Evolutionary conservation across 768 basidiomycete species (phyloP), one percentile per base, ranked within the genome.

Genomic region (Amanita subjunquillea): DNA sequence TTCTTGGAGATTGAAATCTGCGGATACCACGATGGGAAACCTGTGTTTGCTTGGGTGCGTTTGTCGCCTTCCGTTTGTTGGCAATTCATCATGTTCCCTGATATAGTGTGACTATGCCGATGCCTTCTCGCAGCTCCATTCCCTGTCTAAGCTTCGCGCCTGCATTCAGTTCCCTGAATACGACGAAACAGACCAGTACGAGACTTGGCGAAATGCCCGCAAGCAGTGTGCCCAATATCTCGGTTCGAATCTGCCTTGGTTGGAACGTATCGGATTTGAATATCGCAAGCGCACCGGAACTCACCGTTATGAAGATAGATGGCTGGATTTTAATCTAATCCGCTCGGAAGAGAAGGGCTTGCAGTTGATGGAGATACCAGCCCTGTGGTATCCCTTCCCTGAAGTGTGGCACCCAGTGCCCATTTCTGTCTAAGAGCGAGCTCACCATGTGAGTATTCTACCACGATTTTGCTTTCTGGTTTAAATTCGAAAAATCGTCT

Each of bases 381-480:
- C 63, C 44, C 64, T 63, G 25, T 74, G 72, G 72, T 73, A 73
- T 43, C 67, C 64, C 5, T 72, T 72, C 56, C 72, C 72, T 10
- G 70, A 72, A 56, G 66, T 73, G 27, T 74, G 71, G 71, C 23
- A 47, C 12, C 60, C 60, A 2, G 61, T 62, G 37, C 47, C 55
- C 20, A 47, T 58, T 36, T 2, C 42, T 4, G 36, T 25, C 23
- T 42, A 42, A 42, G 51, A 44, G 25, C 25, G 23, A 7, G 30
- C 20, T 48, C 13, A 20, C 6, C 1, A n/a, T 25, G 47, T 48
- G 47, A 48, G 47, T 48, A 30, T 32, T 12, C n/a, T 23, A 25
- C 13, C 13, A 15, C 7, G 4, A 8, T 29, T 50, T 6, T 50
- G 38, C 20, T 50, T 15, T 12, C 29, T 50, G 2, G 46, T 2